Evolutionary conservation across 768 basidiomycete genomes (phyloP).

Genomic region (Hirschioporus abietinus): DNA sequence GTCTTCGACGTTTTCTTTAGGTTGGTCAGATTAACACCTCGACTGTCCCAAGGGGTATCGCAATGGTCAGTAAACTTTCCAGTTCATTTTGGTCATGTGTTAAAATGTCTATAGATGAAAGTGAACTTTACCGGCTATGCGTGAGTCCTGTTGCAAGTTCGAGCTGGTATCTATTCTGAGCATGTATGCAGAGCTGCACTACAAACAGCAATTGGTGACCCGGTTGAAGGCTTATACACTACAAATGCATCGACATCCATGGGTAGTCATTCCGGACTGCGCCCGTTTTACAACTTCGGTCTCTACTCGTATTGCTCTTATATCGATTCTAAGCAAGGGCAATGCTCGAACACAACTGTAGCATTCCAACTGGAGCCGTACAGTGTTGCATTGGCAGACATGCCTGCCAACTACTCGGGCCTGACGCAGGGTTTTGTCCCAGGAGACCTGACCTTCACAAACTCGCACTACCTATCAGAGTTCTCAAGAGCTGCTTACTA

Average conservation of each 20-base stretch:
- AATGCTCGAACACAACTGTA: conserved; percentile 56
- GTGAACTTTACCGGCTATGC: conserved; percentile 69
- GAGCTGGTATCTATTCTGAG: conserved; percentile 8
- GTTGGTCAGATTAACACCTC: conserved; percentile 81
- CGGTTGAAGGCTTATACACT: conserved; percentile 62
- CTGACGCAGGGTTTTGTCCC: conserved; percentile 49
- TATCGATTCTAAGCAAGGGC: conserved; percentile 45
- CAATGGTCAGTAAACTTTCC: conserved; percentile 49
- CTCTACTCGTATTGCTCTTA: conserved; percentile 79
- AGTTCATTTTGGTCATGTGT: conserved; percentile 15
- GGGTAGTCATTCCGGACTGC: conserved; percentile 48
- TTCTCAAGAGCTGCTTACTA: conserved; percentile 70
- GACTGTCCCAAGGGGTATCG: conserved; percentile 61
- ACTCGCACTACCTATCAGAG: conserved; percentile 57
- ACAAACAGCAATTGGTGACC: conserved; percentile 44
- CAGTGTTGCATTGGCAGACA: conserved; percentile 58
- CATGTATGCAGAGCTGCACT: conserved; percentile 43
- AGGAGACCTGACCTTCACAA: conserved; percentile 44
- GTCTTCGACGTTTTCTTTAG: conserved; percentile 35
- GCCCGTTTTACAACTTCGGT: conserved; percentile 73
- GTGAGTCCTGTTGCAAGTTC: conserved; percentile 32
- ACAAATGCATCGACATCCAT: conserved; percentile 59
- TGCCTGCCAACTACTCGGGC: conserved; percentile 55
- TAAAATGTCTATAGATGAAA: conserved; percentile 40
- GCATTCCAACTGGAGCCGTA: conserved; percentile 64